Conservation (phyloP, 1,284 basidiomycete genomes). For the Mycena citricolor region DNA sequence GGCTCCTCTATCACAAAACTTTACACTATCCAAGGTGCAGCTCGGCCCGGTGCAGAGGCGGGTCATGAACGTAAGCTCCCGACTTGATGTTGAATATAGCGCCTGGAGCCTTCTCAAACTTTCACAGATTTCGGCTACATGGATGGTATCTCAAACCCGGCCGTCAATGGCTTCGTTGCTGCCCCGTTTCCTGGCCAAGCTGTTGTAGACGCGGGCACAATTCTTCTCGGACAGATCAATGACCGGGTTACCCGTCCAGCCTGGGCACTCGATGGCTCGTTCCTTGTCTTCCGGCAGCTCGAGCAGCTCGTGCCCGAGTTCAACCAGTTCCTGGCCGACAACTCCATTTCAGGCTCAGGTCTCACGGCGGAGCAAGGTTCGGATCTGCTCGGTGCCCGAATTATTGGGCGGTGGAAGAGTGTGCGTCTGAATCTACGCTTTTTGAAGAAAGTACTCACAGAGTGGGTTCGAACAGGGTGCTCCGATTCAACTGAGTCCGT, state of each 20-base stretch:
- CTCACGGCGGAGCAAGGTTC: slow-evolving; percentile 41
- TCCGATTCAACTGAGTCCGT: slow-evolving; percentile 45
- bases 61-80: slow-evolving; percentile 37
- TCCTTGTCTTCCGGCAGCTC: slow-evolving; percentile 54
- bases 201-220: slow-evolving; percentile 35
- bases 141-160: slow-evolving; percentile 43
- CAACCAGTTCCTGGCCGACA: slow-evolving; percentile 44
- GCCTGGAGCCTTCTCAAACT: no score
- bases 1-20: slow-evolving; percentile 30
- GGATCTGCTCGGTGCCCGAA: slow-evolving; percentile 51
- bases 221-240: slow-evolving; percentile 39
- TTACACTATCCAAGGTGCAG: slow-evolving; percentile 30
- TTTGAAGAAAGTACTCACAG: slow-evolving; percentile 16
- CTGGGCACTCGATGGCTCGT: slow-evolving; percentile 53
- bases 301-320: slow-evolving; percentile 57
- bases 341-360: slow-evolving; percentile 39
- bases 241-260: slow-evolving; percentile 37
- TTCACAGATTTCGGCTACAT: background rate
- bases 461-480: slow-evolving; percentile 32
- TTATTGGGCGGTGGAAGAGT: slow-evolving; percentile 41
- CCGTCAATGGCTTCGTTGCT: slow-evolving; percentile 34
- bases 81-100: slow-evolving; percentile 31
- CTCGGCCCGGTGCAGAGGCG: slow-evolving; percentile 34
- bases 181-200: slow-evolving; percentile 35
- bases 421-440: slow-evolving; percentile 32